phyloP scores from a whole-genome alignment of 2,329 filamentous ascomycete genomes.

The Fusarium praegraminearum region DNA sequence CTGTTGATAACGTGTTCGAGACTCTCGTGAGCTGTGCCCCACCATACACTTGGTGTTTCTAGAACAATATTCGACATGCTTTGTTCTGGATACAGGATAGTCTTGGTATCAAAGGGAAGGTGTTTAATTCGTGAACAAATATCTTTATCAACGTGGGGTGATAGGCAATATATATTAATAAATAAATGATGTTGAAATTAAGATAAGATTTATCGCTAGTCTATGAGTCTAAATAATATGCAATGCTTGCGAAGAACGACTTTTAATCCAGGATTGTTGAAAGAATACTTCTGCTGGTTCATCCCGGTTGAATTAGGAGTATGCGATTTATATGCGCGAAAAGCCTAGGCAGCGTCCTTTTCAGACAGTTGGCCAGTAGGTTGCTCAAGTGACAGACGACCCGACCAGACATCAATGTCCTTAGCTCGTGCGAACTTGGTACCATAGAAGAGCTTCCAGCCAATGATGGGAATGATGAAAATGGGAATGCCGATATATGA shows the following conservation, averaged over 20 bases:
- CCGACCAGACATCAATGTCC: conserved; percentile 63
- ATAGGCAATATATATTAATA: background rate
- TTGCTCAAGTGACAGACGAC: conserved; percentile 28
- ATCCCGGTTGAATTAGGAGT: background rate
- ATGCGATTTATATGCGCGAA: background rate
- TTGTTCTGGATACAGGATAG: background rate
- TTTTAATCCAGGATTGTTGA: background rate
- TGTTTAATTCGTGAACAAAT: background rate
- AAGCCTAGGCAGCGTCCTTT: background rate
- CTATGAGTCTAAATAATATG: background rate
- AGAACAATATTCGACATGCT: background rate
- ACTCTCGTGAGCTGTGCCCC: background rate
- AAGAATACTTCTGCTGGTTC: background rate
- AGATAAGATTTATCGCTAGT: background rate
- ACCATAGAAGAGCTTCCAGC: conserved; percentile 63
- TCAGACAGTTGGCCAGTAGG: conserved; percentile 9
- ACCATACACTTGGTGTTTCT: background rate
- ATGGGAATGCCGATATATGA: conserved; percentile 72
- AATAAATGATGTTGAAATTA: background rate
- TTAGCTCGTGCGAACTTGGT: conserved; percentile 54
- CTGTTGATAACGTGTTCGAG: background rate
- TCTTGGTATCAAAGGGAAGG: background rate
- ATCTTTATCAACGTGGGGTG: background rate
- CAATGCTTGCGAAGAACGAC: background rate
- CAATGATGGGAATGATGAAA: conserved; percentile 70